A percentile compares a stretch with the other conserved stretches of the same genome.
phyloP scores from a whole-genome alignment of 1,284 basidiomycete species.

The Puccinia novopanici region DNA sequence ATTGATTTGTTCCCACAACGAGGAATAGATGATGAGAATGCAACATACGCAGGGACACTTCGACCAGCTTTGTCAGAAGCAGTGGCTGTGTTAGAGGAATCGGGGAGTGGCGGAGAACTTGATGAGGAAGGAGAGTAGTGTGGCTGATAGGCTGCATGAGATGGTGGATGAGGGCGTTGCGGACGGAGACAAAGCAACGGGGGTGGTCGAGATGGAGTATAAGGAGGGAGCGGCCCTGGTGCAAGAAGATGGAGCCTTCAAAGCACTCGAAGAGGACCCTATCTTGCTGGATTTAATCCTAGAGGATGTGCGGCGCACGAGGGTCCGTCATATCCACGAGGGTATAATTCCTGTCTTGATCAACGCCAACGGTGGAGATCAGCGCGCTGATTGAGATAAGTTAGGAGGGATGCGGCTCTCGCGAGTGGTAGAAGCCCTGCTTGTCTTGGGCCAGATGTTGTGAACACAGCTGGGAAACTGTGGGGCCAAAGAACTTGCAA shows the following conservation, averaged over 20 bases:
- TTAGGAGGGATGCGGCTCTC: slow-evolving; percentile 4
- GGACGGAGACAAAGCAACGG: not conserved
- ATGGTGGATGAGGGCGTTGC: slow-evolving; percentile 16
- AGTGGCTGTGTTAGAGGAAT: slow-evolving; percentile 73
- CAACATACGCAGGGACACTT: slow-evolving; percentile 59
- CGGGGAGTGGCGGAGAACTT: not conserved
- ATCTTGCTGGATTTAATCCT: slow-evolving; percentile 84
- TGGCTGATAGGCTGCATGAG: slow-evolving; percentile 19
- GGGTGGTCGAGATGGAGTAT: slow-evolving; percentile 18
- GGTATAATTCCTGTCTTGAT: slow-evolving; percentile 68
- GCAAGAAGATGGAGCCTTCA: slow-evolving; percentile 62
- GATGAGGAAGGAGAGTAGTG: not conserved
- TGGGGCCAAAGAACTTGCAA: slow-evolving; percentile 70
- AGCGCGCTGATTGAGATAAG: slow-evolving; percentile 21
- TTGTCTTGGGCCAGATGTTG: too few species aligned
- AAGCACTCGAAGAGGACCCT: slow-evolving; percentile 79
- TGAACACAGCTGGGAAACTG: slow-evolving; percentile 63
- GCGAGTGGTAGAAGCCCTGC: slow-evolving; percentile 65
- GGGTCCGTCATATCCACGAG: slow-evolving; percentile 68
- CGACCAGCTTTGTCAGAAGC: slow-evolving; percentile 65
- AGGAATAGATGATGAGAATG: slow-evolving; percentile 34
- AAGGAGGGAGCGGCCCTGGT: slow-evolving; percentile 55
- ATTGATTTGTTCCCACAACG: not conserved
- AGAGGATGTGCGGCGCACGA: slow-evolving; percentile 66
- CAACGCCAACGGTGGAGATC: not conserved